These are phyloP conservation scores for Cladophialophora psammophila DNA, from an alignment of 2,329 filamentous ascomycete species.

Conservation along the genomic window DNA sequence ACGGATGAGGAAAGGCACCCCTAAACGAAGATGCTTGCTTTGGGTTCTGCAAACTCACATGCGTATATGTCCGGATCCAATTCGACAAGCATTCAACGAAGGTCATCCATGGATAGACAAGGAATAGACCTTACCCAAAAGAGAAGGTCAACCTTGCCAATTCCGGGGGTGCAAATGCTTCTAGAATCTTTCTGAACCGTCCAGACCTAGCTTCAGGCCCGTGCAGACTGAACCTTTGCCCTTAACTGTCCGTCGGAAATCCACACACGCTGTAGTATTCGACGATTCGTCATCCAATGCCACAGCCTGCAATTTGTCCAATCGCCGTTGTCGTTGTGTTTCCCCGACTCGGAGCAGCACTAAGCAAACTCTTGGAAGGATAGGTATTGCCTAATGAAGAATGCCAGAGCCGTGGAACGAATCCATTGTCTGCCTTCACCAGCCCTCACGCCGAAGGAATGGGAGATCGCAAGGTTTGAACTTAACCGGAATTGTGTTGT, in stretches of 20 bases:
- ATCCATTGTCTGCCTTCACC: background rate
- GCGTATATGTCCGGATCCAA: background rate
- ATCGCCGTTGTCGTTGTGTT: background rate
- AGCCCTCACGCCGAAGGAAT: background rate
- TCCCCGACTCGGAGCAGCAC: background rate
- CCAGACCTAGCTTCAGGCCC: background rate
- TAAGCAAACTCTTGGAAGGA: background rate
- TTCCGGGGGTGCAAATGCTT: background rate
- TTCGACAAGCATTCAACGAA: background rate
- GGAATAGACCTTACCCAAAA: slow-evolving; percentile 2
- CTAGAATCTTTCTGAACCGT: background rate
- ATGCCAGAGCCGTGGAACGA: background rate
- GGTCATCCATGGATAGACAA: background rate
- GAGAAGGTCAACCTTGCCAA: slow-evolving; percentile 14
- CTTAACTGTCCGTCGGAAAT: background rate
- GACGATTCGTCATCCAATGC: background rate
- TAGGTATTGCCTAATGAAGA: background rate
- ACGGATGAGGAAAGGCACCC: background rate
- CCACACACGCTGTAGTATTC: background rate
- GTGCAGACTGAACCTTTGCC: background rate
- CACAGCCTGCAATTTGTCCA: background rate
- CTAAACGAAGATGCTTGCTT: background rate
- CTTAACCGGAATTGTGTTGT: background rate
- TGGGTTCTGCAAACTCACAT: background rate
- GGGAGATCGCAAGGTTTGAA: background rate